Conservation (phyloP, 2,329 filamentous ascomycete species). For the Talaromyces atroroseus region DNA sequence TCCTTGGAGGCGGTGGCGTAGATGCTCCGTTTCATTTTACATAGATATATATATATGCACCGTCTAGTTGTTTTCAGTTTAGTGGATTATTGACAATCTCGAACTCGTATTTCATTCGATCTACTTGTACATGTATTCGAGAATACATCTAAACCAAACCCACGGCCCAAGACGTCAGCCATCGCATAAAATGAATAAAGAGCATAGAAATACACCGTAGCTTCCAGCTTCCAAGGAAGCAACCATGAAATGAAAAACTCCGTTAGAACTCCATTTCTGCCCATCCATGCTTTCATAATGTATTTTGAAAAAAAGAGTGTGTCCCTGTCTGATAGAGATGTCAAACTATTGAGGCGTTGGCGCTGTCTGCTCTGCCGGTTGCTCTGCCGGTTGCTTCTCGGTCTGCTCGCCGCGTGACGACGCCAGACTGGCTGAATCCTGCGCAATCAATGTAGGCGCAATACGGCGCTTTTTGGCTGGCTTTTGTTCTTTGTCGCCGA, state of each 20-base stretch:
- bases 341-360: conserved; percentile 2
- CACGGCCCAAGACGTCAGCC: neutral
- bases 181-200: neutral
- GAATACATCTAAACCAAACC: neutral
- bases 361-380: neutral
- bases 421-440: neutral
- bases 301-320: neutral
- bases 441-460: conserved; percentile 59
- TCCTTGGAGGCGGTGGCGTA: neutral
- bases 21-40: neutral
- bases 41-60: neutral
- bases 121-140: neutral
- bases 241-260: neutral
- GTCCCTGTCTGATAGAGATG: neutral
- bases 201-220: neutral
- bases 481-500: conserved; percentile 21
- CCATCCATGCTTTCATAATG: conserved; percentile 6
- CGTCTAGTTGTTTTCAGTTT: neutral
- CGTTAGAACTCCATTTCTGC: neutral
- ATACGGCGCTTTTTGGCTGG: conserved; percentile 65
- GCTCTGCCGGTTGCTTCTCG: neutral
- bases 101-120: neutral
- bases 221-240: neutral
- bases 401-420: neutral
- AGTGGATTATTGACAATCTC: neutral